Evolutionary conservation across 2,329 filamentous ascomycete genomes (phyloP), one percentile per base, ranked within the genome.

Genomic region (Stachybotrys elegans): DNA sequence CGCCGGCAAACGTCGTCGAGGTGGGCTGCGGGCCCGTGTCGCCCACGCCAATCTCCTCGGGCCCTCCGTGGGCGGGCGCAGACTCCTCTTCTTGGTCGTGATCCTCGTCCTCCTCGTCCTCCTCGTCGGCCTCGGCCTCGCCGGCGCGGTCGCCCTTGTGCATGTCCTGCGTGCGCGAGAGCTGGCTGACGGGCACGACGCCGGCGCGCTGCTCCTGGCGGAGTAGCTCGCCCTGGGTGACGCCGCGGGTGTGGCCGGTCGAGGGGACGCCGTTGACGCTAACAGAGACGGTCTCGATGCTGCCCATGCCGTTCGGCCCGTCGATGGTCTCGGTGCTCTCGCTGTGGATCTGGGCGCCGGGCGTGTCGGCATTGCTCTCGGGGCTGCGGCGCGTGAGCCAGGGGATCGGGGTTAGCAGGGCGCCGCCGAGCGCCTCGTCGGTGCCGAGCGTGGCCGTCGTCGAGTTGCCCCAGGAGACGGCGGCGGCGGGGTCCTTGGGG

Each of bases 391-490:
- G 65, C 21, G 67, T 73, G 41, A 97, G 70, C 93, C 93, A 98
- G 0, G 91, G 88, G 45, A 98, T 97, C 1, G 92, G 93, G 1
- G 92, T 97, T 40, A 98, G 73, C 16, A 96, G 73, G 0, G 93
- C 93, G 6, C 93, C 93, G 19, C 92, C 92, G 2, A 97, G 71
- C 12, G 85, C 86, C 61, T 96, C 92, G 56, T 97, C 92, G 40
- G 86, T 89, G 2, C 89, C 91, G 6, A 92, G 70, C 5, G 31
- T 34, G 14, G n/a, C 14, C 31, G 31, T 17, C 19, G 31, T 16
- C 55, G 55, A 66, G 42, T 77, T 75, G 37, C 67, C 66, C 71
- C 75, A 76, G 4, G 70, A 63, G 11, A 75, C 63, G 7, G 58
- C 54, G 14, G 52, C 65, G 52, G 62, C 67, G 4, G 61, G 62